These are phyloP conservation scores for Blastomyces parvus DNA, from an alignment of 2,329 filamentous ascomycete species.

Conservation along the genomic window DNA sequence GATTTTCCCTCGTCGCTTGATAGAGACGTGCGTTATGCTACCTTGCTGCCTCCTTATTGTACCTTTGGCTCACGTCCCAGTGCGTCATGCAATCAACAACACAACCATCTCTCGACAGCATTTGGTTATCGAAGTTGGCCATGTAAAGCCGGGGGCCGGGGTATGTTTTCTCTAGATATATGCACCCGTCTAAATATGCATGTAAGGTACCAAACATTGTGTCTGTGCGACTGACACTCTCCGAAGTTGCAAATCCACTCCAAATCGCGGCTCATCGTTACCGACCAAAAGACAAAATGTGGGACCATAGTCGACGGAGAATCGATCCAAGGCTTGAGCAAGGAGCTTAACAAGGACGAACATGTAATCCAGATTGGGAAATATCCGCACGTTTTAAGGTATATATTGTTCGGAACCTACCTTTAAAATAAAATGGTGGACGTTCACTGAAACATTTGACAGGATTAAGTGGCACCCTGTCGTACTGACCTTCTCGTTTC, in stretches of 20 bases:
- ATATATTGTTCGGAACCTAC: slow-evolving; percentile 7
- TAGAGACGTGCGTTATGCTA: neutral
- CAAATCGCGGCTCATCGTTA: slow-evolving; percentile 61
- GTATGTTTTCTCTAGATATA: slow-evolving; percentile 36
- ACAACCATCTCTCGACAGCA: slow-evolving; percentile 85
- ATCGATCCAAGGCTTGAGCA: slow-evolving; percentile 53
- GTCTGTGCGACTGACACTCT: slow-evolving; percentile 6
- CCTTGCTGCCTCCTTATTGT: neutral
- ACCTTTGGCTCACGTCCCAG: slow-evolving; percentile 31
- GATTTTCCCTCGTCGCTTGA: neutral
- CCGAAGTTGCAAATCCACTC: slow-evolving; percentile 51
- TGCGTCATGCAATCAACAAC: slow-evolving; percentile 62
- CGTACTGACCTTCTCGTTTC: slow-evolving; percentile 72
- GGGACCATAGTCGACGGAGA: slow-evolving; percentile 71
- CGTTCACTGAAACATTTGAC: neutral
- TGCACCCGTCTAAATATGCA: neutral
- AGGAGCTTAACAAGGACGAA: slow-evolving; percentile 29
- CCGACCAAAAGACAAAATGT: slow-evolving; percentile 73
- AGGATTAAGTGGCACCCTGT: slow-evolving; percentile 72
- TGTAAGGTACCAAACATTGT: slow-evolving; percentile 13
- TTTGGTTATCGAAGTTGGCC: slow-evolving; percentile 62
- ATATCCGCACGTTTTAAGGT: slow-evolving; percentile 48
- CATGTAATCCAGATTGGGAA: slow-evolving; percentile 64
- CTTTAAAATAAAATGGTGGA: neutral
- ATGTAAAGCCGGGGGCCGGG: slow-evolving; percentile 56